A percentile compares a stretch with the other conserved stretches of the same genome.
phyloP scores from a whole-genome alignment of 208 protist genomes.

The Lotmaria passim region DNA sequence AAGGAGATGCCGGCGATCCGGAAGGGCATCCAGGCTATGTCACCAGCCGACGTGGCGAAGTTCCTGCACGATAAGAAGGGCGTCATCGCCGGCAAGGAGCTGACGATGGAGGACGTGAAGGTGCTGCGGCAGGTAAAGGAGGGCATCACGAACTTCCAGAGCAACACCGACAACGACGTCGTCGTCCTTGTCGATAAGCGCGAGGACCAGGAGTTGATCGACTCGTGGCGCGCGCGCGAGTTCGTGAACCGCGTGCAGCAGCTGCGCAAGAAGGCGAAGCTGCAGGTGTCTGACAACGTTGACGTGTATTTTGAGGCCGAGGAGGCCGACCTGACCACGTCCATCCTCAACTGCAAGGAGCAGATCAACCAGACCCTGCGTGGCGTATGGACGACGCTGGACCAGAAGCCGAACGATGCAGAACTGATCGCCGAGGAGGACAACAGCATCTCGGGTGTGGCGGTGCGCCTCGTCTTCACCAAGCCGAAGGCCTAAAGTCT shows the following conservation, averaged over 20 bases:
- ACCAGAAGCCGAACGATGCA: constrained; percentile 62
- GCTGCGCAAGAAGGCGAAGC: constrained; percentile 95
- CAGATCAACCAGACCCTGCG: constrained; percentile 79
- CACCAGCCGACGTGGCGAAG: constrained; percentile 44
- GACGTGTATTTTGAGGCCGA: constrained; percentile 82
- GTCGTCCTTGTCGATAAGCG: constrained; percentile 92
- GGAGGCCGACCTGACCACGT: constrained; percentile 74
- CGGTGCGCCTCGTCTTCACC: constrained; percentile 70
- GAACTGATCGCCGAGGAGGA: constrained; percentile 81
- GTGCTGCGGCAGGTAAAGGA: constrained; percentile 87
- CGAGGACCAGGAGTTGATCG: constrained; percentile 77
- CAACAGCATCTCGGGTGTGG: constrained; percentile 81
- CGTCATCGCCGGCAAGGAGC: constrained; percentile 63
- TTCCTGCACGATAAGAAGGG: constrained; percentile 60
- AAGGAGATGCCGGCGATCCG: constrained; percentile 83
- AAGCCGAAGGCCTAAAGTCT: constrained; percentile 17
- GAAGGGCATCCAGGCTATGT: constrained; percentile 82
- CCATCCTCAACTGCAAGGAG: constrained; percentile 65
- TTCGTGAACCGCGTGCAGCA: constrained; percentile 96
- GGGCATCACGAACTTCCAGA: constrained; percentile 86
- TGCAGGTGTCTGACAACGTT: constrained; percentile 74
- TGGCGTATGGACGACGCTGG: constrained; percentile 73
- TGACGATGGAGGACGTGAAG: constrained; percentile 89
- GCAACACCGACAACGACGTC: constrained; percentile 87
- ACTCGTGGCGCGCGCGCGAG: constrained; percentile 93